Base-by-base conservation (phyloP, 257 asterid genomes). In the Scutellaria minor region DNA sequence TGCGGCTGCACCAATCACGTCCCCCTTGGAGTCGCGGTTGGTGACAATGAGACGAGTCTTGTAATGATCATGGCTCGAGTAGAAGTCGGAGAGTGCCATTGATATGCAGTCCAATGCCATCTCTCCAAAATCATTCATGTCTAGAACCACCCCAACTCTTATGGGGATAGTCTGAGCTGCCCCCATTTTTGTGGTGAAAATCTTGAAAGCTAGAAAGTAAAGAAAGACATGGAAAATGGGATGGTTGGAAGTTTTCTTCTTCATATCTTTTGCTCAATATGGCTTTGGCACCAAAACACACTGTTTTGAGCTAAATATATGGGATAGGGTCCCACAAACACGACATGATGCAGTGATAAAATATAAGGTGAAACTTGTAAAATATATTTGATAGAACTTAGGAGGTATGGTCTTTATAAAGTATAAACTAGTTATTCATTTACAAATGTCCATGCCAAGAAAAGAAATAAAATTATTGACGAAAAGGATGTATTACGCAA, bases 81-180 rank as follows among this genome's bases (percentile, higher is more conserved):
- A 87, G 57, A 87, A 85, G 45, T 87, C 93, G 0, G 83, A 69
- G 8, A 85, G 60, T 2, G 90, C 93, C 85, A 85, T 80, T 1
- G 90, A 71, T 4, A 87, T 76, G 55, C 88, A 85, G 81, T 77
- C 80, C 50, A 76, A n/a, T 2, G 75, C 81, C 82, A 80, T 78
- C 18, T 74, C 14, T 12, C 93, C 93, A 48, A 52, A 42, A 3
- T 6, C 45, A 37, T 85, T 57, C 85, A 87, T 79, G 70, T 83
- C 82, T 0, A 77, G 5, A 10, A 85, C 88, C 68, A 83, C 83
- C 35, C 93, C 90, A 0, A 85, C 88, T 7, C 73, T 74, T 59
- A 87, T 24, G 10, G 71, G 52, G 53, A 70, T 11, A 8, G 40
- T 67, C 56, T 77, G 83, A 2, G 79, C 83, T 6, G 7, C 35